Percentiles rank a stretch among this genome's conserved stretches.
phyloP scores from a whole-genome alignment of 2,329 filamentous ascomycete genomes.

The Pseudodiploospora longispora region DNA sequence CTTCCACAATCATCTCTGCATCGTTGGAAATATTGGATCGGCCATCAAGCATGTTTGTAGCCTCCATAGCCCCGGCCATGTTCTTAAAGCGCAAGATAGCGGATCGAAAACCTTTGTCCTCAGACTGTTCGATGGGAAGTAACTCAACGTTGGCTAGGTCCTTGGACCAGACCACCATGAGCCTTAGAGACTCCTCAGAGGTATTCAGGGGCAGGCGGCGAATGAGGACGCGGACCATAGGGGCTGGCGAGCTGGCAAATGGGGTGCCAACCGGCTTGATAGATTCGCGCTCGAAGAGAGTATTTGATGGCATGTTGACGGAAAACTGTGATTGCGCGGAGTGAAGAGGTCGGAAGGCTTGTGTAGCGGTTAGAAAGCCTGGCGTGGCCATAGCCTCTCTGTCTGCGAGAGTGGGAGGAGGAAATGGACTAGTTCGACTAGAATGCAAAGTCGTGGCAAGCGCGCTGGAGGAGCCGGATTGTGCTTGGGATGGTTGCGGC shows the following conservation, averaged over 20 bases:
- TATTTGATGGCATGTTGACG: slow-evolving; percentile 21
- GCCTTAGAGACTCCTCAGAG: slow-evolving; percentile 43
- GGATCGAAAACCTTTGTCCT: slow-evolving; percentile 42
- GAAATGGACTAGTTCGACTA: slow-evolving; percentile 25
- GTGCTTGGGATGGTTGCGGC: slow-evolving; percentile 11
- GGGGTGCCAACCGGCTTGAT: slow-evolving; percentile 32
- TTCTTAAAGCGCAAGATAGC: slow-evolving; percentile 47
- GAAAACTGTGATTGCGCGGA: slow-evolving; percentile 26
- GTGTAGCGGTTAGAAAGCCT: slow-evolving; percentile 32
- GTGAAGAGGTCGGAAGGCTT: slow-evolving; percentile 27
- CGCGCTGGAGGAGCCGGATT: slow-evolving; percentile 17
- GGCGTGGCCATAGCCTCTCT: slow-evolving; percentile 35
- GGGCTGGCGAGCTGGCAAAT: slow-evolving; percentile 27
- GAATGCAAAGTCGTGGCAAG: slow-evolving; percentile 16
- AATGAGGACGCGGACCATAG: slow-evolving; percentile 38
- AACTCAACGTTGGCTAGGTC: slow-evolving; percentile 45
- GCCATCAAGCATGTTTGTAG: slow-evolving; percentile 50
- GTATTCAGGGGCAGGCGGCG: slow-evolving; percentile 46
- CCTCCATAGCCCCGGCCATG: slow-evolving; percentile 44
- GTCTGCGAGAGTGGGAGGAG: slow-evolving; percentile 12
- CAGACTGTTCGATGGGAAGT: slow-evolving; percentile 39
- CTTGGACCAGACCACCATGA: slow-evolving; percentile 53
- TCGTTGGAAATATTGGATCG: slow-evolving; percentile 43
- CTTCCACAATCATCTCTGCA: slow-evolving; percentile 48
- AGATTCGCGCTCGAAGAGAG: slow-evolving; percentile 32